Percentiles rank a stretch among this genome's conserved stretches.
These are phyloP conservation scores for Fusarium sulawesiense DNA, from an alignment of 2,329 filamentous ascomycete genomes.

Conservation along the genomic window DNA sequence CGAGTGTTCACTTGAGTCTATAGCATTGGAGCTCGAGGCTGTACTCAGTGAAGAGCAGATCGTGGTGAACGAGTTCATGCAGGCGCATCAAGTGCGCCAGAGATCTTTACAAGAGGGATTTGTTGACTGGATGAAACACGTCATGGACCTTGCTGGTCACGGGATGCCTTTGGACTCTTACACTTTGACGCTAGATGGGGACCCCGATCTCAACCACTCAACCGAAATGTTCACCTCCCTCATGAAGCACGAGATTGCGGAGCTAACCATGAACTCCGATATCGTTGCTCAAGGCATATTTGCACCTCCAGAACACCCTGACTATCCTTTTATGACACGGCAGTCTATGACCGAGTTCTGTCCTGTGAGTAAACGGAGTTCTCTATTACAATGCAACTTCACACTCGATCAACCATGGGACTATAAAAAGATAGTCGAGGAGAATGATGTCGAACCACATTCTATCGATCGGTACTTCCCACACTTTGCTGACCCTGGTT, in stretches of 20 bases:
- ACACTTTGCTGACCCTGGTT: no score
- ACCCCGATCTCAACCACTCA: background rate
- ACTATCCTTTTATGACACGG: background rate
- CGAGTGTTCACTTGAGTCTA: no score
- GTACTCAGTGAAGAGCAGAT: no score
- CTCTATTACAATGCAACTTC: constrained; percentile 15
- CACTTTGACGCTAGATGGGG: constrained; percentile 4
- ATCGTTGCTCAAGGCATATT: background rate
- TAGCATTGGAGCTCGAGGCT: no score
- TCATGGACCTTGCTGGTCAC: no score
- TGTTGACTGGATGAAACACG: no score
- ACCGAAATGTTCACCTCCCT: background rate
- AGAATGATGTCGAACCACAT: background rate
- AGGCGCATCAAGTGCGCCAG: no score
- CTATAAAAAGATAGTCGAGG: background rate
- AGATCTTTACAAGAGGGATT: no score
- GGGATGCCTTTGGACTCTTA: background rate
- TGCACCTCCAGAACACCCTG: rapidly evolving
- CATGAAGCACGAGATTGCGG: background rate
- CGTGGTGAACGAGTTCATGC: no score
- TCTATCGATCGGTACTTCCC: no score
- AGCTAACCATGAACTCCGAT: background rate
- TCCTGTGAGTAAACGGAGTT: background rate
- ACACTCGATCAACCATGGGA: constrained; percentile 1
- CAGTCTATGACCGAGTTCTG: rapidly evolving